Conservation (phyloP, 805 yeast genomes). For the Candida manassasensis region DNA sequence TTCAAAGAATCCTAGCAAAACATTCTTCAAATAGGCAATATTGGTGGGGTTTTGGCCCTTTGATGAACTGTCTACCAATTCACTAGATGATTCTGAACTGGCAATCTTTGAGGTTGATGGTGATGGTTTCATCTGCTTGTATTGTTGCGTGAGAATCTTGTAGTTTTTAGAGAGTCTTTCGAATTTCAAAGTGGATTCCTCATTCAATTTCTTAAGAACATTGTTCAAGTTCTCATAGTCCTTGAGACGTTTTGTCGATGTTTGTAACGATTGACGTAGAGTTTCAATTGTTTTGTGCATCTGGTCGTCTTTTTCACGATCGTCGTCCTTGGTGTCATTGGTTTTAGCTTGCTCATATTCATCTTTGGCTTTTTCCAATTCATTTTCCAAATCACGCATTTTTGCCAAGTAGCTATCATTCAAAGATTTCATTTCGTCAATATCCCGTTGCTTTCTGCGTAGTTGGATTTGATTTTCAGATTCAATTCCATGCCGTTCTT, state of each 20-base stretch:
- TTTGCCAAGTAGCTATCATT: conserved; percentile 41
- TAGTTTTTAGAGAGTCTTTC: conserved; percentile 69
- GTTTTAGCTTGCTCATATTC: conserved; percentile 21
- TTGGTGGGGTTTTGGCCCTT: conserved; percentile 14
- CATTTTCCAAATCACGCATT: conserved; percentile 35
- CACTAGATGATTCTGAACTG: neutral
- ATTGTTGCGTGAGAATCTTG: conserved; percentile 57
- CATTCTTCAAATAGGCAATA: conserved; percentile 81
- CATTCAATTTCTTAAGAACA: conserved; percentile 56
- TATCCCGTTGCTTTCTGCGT: conserved; percentile 58
- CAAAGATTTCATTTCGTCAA: conserved; percentile 48
- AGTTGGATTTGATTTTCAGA: conserved; percentile 43
- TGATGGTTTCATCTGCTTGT: conserved; percentile 30
- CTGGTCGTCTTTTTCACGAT: conserved; percentile 13
- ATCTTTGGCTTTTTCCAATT: conserved; percentile 20
- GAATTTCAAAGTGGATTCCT: conserved; percentile 61
- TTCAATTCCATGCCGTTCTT: conserved; percentile 61
- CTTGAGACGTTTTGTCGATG: conserved; percentile 45
- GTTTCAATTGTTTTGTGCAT: conserved; percentile 31
- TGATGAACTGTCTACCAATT: conserved; percentile 1
- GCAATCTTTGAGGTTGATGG: neutral
- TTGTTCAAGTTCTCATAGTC: conserved; percentile 53
- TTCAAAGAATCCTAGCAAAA: conserved; percentile 84
- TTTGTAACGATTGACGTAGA: conserved; percentile 50
- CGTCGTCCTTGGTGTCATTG: conserved; percentile 6